These are phyloP conservation scores for Ormosia emarginata DNA, from an alignment of 306 rosid species.

Conservation along the genomic window DNA sequence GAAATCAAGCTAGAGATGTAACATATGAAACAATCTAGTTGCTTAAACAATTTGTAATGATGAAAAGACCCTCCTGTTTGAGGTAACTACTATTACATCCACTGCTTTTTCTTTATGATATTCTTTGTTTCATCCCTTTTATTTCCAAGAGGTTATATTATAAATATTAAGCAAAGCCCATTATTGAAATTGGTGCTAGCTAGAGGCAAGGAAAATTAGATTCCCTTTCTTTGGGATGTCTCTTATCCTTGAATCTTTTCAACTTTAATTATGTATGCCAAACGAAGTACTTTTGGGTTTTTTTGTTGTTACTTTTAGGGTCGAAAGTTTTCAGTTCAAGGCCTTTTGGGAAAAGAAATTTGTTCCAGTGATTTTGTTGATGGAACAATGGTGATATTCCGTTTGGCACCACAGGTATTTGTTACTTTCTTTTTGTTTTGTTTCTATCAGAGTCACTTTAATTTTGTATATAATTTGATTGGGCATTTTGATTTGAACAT, in stretches of 20 bases:
- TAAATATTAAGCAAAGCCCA: background rate
- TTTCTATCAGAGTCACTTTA: slow-evolving; percentile 2
- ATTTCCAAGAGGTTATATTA: background rate
- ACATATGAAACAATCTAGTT: slow-evolving; percentile 8
- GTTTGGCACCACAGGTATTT: slow-evolving; percentile 96
- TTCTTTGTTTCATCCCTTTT: background rate
- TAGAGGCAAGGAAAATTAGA: background rate
- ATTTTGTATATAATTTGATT: background rate
- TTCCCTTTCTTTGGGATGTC: background rate
- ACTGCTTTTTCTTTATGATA: background rate
- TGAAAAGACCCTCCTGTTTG: background rate
- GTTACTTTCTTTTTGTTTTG: background rate
- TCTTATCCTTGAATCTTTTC: background rate
- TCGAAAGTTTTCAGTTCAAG: slow-evolving; percentile 84
- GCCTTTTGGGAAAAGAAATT: slow-evolving; percentile 76
- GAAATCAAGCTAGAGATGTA: background rate
- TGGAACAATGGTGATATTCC: slow-evolving; percentile 90
- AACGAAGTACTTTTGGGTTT: slow-evolving; percentile 3
- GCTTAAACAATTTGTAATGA: background rate
- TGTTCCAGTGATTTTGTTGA: slow-evolving; percentile 59
- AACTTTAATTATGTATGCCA: background rate
- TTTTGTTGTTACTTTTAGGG: slow-evolving; percentile 54
- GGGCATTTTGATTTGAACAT: background rate
- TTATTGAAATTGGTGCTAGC: background rate
- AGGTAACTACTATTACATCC: background rate